Conservation (phyloP, 352 stramenopile species). For the Peronospora destructor region DNA sequence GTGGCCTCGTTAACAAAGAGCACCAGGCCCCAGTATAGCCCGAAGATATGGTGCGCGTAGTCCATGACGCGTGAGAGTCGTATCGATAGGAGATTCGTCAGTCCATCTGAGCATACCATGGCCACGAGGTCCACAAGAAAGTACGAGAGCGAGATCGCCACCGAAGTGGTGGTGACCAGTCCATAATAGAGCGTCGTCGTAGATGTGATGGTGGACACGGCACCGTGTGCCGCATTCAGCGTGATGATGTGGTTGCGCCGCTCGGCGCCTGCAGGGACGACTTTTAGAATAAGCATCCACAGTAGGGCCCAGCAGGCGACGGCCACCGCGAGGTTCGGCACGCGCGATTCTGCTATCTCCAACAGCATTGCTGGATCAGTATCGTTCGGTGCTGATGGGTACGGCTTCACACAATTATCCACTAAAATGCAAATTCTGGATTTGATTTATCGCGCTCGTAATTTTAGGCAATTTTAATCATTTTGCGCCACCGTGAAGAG, state of each 20-base stretch:
- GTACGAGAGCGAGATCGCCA: conserved; percentile 53
- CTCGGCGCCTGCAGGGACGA: conserved; percentile 32
- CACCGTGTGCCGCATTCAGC: conserved; percentile 60
- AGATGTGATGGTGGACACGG: conserved; percentile 51
- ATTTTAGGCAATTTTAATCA: no score
- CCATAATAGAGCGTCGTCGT: conserved; percentile 34
- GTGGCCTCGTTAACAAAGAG: conserved; percentile 56
- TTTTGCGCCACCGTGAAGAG: no score
- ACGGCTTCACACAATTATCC: no score
- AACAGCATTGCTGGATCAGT: background rate
- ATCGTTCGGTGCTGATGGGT: no score
- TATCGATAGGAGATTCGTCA: conserved; percentile 31
- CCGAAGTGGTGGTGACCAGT: conserved; percentile 49
- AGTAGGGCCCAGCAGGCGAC: conserved; percentile 39
- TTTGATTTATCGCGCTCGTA: no score
- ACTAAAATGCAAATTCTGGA: no score
- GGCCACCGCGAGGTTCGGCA: conserved; percentile 28
- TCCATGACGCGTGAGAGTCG: conserved; percentile 55
- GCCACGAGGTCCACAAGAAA: conserved; percentile 65
- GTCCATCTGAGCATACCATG: conserved; percentile 49
- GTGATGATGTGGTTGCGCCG: conserved; percentile 60
- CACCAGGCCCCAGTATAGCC: conserved; percentile 52
- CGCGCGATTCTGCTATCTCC: conserved; percentile 22
- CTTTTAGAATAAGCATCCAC: conserved; percentile 45
- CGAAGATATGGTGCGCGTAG: conserved; percentile 63